Evolutionary conservation across 2,329 filamentous ascomycete species (phyloP).

Genomic region (Talaromyces rugulosus): DNA sequence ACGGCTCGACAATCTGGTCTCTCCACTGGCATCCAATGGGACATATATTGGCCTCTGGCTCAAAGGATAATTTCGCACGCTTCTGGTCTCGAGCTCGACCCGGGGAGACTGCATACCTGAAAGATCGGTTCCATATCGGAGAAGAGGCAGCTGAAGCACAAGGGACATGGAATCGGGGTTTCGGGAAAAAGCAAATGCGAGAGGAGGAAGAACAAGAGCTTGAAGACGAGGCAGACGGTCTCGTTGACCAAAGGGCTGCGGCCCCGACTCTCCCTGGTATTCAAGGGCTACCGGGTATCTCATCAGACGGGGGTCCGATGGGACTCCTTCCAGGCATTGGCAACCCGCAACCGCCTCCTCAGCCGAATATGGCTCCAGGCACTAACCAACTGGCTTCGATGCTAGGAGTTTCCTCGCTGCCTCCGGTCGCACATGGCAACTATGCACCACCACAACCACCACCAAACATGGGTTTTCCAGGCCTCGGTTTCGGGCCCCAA

Average conservation of each 20-base stretch:
- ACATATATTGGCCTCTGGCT: slow-evolving; percentile 90
- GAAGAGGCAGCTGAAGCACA: slow-evolving; percentile 89
- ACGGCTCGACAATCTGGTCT: slow-evolving; percentile 95
- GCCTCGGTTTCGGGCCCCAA: slow-evolving; percentile 38
- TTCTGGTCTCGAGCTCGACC: slow-evolving; percentile 94
- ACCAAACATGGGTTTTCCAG: slow-evolving; percentile 31
- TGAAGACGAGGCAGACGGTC: slow-evolving; percentile 87
- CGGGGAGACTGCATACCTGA: slow-evolving; percentile 77
- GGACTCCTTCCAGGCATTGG: slow-evolving; percentile 47
- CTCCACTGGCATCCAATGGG: slow-evolving; percentile 96
- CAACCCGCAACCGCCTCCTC: slow-evolving; percentile 36
- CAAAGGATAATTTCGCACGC: slow-evolving; percentile 91
- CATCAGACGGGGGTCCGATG: slow-evolving; percentile 39
- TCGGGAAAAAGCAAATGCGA: slow-evolving; percentile 71
- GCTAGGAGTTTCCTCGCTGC: slow-evolving; percentile 42
- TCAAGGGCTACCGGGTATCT: slow-evolving; percentile 49
- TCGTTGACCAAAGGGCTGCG: slow-evolving; percentile 81
- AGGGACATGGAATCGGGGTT: slow-evolving; percentile 86
- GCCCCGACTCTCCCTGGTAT: slow-evolving; percentile 50
- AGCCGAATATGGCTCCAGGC: slow-evolving; percentile 37
- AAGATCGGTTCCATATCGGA: slow-evolving; percentile 92
- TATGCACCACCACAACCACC: slow-evolving; percentile 20
- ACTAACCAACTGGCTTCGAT: slow-evolving; percentile 39
- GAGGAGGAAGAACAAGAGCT: slow-evolving; percentile 92
- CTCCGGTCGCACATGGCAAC: slow-evolving; percentile 20